Percentiles rank a stretch among this genome's conserved stretches.
Evolutionary conservation across 2,329 filamentous ascomycete species (phyloP).

Genomic region (Orbilia ellipsospora): DNA sequence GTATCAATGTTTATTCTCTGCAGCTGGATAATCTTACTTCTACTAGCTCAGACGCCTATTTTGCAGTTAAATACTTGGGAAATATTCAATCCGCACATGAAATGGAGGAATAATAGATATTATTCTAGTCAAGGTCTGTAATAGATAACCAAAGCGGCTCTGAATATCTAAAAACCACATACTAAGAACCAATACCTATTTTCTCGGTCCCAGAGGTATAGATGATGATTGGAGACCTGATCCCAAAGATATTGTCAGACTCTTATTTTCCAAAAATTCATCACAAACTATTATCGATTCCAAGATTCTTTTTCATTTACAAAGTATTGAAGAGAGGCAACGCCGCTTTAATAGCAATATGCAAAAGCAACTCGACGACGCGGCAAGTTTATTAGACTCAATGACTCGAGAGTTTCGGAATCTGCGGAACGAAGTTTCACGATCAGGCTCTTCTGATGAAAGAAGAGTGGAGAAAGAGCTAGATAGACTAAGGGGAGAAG

Average conservation of each 20-base stretch:
- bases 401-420: constrained; percentile 31
- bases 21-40: constrained; percentile 34
- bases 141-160: not conserved
- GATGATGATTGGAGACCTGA: constrained; percentile 43
- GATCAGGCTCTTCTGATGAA: constrained; percentile 14
- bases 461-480: constrained; percentile 28
- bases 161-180: not conserved
- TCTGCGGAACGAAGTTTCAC: constrained; percentile 17
- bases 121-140: constrained; percentile 39
- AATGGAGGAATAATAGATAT: constrained; percentile 2
- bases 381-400: constrained; percentile 22
- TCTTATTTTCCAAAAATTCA: constrained; percentile 45
- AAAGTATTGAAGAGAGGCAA: constrained; percentile 40
- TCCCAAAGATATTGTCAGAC: constrained; percentile 26
- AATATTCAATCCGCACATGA: not conserved
- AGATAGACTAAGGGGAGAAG: constrained; percentile 26
- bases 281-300: constrained; percentile 48
- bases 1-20: constrained; percentile 14
- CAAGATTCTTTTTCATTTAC: constrained; percentile 45
- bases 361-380: constrained; percentile 44
- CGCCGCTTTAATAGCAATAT: constrained; percentile 15
- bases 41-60: constrained; percentile 35
- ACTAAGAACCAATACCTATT: constrained; percentile 13
- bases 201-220: constrained; percentile 15
- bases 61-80: constrained; percentile 30